Conservation (phyloP, 176 grass and related monocot species). For the Musa troglodytarum region DNA sequence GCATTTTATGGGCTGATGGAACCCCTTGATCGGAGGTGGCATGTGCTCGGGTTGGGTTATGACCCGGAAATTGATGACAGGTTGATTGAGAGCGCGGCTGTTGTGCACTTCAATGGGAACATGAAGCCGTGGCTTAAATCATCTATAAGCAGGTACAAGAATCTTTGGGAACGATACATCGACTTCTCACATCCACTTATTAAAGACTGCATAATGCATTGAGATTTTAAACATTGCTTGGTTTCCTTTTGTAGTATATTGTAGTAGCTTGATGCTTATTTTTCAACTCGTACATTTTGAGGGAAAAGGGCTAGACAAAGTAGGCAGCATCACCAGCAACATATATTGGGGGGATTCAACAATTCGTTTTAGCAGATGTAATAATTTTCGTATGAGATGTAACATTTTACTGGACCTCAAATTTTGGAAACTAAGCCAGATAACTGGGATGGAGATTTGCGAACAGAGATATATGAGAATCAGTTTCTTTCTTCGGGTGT, state of each 20-base stretch:
- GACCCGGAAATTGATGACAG: constrained; percentile 17
- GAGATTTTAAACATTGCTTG: background rate
- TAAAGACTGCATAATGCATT: constrained; percentile 11
- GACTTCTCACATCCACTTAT: constrained; percentile 10
- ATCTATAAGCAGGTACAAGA: constrained; percentile 8
- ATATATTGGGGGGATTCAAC: background rate
- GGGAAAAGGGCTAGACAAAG: background rate
- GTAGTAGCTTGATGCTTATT: background rate
- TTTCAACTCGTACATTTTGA: background rate
- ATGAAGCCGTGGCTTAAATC: constrained; percentile 22
- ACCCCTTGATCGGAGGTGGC: constrained; percentile 18
- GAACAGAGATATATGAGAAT: background rate
- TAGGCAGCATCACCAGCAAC: background rate
- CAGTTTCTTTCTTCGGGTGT: background rate
- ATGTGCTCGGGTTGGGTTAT: constrained; percentile 20
- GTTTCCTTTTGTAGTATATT: background rate
- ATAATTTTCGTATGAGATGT: background rate
- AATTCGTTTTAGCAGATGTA: constrained; percentile 1
- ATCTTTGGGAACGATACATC: constrained; percentile 14
- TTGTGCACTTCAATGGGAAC: constrained; percentile 16
- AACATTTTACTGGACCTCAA: background rate
- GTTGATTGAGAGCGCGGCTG: constrained; percentile 15
- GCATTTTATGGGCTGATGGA: constrained; percentile 22
- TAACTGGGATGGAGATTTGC: background rate
- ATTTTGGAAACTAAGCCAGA: background rate